Evolutionary conservation across 2,329 filamentous ascomycete species (phyloP).

Genomic region (Colletotrichum salicis): DNA sequence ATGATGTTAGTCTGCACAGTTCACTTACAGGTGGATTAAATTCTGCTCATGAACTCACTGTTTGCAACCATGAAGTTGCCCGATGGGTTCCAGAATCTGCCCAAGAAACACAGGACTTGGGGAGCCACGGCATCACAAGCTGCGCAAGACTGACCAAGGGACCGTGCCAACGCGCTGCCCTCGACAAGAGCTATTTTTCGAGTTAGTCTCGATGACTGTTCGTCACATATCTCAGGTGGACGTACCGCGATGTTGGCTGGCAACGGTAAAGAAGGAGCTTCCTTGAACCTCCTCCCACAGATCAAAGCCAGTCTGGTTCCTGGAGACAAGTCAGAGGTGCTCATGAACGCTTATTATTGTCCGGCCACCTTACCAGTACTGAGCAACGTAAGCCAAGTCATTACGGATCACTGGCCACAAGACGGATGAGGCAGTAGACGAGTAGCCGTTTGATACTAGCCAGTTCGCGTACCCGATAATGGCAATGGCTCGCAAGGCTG

Average conservation of each 20-base stretch:
- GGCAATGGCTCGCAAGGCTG: conserved; percentile 79
- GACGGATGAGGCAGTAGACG: conserved; percentile 62
- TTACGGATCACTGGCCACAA: conserved; percentile 82
- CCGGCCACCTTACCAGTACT: conserved; percentile 67
- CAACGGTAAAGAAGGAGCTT: conserved; percentile 82
- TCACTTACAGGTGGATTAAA: too few species aligned
- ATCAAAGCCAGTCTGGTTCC: conserved; percentile 74
- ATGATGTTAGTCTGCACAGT: background rate
- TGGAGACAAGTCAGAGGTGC: conserved; percentile 36
- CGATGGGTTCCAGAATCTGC: conserved; percentile 75
- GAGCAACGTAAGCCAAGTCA: conserved; percentile 78
- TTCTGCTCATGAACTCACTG: conserved; percentile 50
- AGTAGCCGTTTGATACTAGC: conserved; percentile 74
- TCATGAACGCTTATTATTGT: background rate
- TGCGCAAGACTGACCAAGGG: conserved; percentile 68
- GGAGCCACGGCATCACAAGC: conserved; percentile 74
- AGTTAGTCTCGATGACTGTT: background rate
- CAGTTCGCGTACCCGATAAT: conserved; percentile 79
- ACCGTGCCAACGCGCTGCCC: conserved; percentile 73
- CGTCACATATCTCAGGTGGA: conserved; percentile 40
- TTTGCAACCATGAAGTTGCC: conserved; percentile 74
- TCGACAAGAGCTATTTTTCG: conserved; percentile 66
- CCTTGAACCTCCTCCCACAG: conserved; percentile 86
- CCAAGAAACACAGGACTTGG: conserved; percentile 77
- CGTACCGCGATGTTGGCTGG: conserved; percentile 73